phyloP scores from a whole-genome alignment of 2,329 filamentous ascomycete genomes.

The Pseudonectria buxi region DNA sequence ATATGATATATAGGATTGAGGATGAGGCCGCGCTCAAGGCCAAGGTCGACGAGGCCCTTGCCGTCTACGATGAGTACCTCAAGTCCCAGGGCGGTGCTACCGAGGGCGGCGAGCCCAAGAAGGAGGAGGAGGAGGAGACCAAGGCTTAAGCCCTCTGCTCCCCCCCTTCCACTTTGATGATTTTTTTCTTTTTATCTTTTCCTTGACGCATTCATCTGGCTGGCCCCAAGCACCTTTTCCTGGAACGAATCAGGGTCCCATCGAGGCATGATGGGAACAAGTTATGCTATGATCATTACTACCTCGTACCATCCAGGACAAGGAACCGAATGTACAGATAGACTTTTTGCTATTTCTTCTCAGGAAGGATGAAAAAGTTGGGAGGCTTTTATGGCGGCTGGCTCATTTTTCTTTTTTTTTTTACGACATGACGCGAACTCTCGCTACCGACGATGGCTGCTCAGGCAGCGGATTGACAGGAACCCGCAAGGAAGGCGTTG shows the following conservation, averaged over 20 bases:
- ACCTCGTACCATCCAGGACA: slow-evolving; percentile 20
- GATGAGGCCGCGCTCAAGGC: slow-evolving; percentile 81
- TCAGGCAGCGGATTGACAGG: slow-evolving; percentile 15
- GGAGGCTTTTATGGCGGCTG: slow-evolving; percentile 23
- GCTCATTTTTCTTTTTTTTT: slow-evolving; percentile 8
- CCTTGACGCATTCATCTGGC: slow-evolving; percentile 24
- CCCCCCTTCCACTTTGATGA: slow-evolving; percentile 6
- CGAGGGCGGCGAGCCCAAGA: slow-evolving; percentile 37
- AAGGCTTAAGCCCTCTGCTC: slow-evolving; percentile 30
- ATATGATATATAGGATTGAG: slow-evolving; percentile 59
- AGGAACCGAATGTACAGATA: slow-evolving; percentile 35
- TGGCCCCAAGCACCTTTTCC: slow-evolving; percentile 17
- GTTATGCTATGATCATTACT: slow-evolving; percentile 22
- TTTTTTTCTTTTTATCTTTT: slow-evolving; percentile 15
- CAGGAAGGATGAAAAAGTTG: slow-evolving; percentile 30
- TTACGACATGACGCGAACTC: slow-evolving; percentile 11
- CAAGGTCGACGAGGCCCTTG: slow-evolving; percentile 97
- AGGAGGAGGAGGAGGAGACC: slow-evolving; percentile 40
- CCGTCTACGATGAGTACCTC: slow-evolving; percentile 97
- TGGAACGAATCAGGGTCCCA: slow-evolving; percentile 18
- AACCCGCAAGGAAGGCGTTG: slow-evolving; percentile 34
- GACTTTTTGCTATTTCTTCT: slow-evolving; percentile 35
- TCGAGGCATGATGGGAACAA: slow-evolving; percentile 18
- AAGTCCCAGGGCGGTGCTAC: slow-evolving; percentile 61
- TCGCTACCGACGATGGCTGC: slow-evolving; percentile 15